phyloP scores from a whole-genome alignment of 129 eudicot genomes.

The Heracleum sosnowskyi region DNA sequence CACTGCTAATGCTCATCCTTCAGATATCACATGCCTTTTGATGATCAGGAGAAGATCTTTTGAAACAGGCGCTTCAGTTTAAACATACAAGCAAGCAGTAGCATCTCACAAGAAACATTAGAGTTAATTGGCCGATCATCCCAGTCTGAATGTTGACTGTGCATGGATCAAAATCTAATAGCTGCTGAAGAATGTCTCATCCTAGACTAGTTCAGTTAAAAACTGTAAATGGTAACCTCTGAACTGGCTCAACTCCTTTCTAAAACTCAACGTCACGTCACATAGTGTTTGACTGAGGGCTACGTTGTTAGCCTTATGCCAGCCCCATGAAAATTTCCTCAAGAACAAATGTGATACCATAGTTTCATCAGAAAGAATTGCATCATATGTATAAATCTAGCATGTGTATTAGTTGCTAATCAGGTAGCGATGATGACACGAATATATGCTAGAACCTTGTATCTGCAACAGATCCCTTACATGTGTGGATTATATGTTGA shows the following conservation, averaged over 20 bases:
- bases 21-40: conserved; percentile 61
- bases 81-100: conserved; percentile 2
- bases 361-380: neutral
- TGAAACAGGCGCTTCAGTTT: conserved; percentile 28
- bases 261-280: neutral
- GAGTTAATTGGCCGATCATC: neutral
- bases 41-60: conserved; percentile 57
- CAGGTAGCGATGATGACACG: neutral
- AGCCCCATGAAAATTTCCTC: neutral
- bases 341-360: neutral
- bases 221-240: neutral
- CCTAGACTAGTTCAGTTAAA: neutral
- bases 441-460: neutral
- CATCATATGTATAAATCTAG: neutral
- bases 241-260: neutral
- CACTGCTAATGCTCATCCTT: conserved; percentile 32
- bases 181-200: neutral
- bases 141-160: neutral
- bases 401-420: neutral
- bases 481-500: neutral
- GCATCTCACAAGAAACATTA: neutral
- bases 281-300: neutral
- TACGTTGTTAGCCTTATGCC: neutral
- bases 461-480: neutral
- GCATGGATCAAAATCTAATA: neutral